phyloP scores from a whole-genome alignment of 148 eudicot species.

The Rhododendron simsii region DNA sequence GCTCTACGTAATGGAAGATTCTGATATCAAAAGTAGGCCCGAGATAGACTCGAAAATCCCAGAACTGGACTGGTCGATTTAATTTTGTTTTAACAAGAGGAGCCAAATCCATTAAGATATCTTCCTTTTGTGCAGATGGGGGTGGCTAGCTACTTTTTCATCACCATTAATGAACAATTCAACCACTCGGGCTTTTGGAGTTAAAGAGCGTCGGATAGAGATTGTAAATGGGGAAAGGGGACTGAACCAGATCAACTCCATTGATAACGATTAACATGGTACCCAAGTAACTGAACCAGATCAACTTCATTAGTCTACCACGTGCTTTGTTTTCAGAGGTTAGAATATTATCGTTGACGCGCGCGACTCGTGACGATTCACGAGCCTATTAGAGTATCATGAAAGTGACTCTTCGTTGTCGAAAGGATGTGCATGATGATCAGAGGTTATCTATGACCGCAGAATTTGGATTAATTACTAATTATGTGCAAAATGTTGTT shows the following conservation, averaged over 20 bases:
- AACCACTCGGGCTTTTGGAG: background rate
- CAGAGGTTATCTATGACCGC: background rate
- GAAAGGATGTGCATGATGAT: background rate
- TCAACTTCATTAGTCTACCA: background rate
- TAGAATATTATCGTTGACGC: background rate
- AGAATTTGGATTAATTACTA: background rate
- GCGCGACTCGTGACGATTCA: constrained; percentile 9
- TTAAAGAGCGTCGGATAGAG: background rate
- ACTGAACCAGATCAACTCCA: background rate
- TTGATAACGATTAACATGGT: background rate
- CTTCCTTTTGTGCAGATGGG: background rate
- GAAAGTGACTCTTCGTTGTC: background rate
- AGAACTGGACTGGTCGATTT: background rate
- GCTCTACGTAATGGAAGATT: background rate
- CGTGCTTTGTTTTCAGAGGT: background rate
- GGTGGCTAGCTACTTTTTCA: background rate
- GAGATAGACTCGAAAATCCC: background rate
- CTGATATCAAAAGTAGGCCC: background rate
- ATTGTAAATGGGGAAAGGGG: background rate
- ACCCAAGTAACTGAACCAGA: background rate
- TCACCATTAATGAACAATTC: constrained; percentile 7
- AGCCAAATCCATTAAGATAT: background rate
- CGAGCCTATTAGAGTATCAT: background rate
- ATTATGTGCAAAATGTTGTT: no score
- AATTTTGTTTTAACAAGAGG: background rate